Conservation (phyloP, 441 rosid genomes). For the Erodium texanum region DNA sequence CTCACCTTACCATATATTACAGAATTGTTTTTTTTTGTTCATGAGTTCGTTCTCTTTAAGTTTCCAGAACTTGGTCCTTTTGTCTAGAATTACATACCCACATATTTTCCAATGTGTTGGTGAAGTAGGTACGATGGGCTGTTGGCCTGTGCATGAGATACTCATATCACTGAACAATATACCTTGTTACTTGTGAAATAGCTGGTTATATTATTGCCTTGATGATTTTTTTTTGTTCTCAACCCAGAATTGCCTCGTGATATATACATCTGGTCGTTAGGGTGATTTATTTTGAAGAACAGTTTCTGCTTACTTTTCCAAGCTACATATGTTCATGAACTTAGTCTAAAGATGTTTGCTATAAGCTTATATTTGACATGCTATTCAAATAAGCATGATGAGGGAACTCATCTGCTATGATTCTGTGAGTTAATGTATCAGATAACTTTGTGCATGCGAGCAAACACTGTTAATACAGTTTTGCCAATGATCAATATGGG, state of each 20-base stretch:
- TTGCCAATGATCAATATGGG: too few relatives aligned
- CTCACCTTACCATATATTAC: neutral
- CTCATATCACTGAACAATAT: neutral
- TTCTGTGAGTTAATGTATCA: too few relatives aligned
- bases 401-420: too few relatives aligned
- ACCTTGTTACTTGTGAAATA: neutral
- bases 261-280: neutral
- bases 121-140: neutral
- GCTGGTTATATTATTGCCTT: neutral
- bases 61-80: neutral
- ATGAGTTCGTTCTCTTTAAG: neutral
- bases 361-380: too few relatives aligned
- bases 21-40: neutral
- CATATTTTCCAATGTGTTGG: too few relatives aligned
- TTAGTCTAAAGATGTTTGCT: too few relatives aligned
- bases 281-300: neutral
- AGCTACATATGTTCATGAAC: neutral
- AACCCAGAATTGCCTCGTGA: neutral
- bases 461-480: too few relatives aligned
- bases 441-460: too few relatives aligned
- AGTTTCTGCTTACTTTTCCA: neutral
- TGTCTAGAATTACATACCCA: neutral
- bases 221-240: neutral
- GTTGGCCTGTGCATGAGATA: neutral
- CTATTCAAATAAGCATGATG: too few relatives aligned